phyloP scores from a whole-genome alignment of 345 rosid species.

The Leavenworthia alabamica region DNA sequence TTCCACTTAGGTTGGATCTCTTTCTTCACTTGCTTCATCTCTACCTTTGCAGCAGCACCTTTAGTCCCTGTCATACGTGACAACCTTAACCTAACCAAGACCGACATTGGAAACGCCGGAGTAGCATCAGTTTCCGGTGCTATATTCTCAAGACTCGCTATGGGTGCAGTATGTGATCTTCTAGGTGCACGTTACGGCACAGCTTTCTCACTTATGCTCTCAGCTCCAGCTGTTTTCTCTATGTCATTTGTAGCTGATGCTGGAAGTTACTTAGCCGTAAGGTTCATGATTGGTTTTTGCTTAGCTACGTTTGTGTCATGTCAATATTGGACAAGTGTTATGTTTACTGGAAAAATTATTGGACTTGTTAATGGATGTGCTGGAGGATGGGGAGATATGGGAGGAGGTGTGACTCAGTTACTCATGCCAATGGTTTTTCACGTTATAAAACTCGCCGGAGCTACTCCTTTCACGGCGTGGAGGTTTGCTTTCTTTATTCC shows the following conservation, averaged over 20 bases:
- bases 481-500: slow-evolving; percentile 80
- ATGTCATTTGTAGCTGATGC: slow-evolving; percentile 65
- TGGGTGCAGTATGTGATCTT: slow-evolving; percentile 81
- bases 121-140: slow-evolving; percentile 82
- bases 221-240: slow-evolving; percentile 75
- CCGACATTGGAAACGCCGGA: slow-evolving; percentile 72
- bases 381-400: slow-evolving; percentile 93
- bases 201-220: slow-evolving; percentile 60
- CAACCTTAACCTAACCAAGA: slow-evolving; percentile 58
- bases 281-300: slow-evolving; percentile 92
- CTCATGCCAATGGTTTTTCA: slow-evolving; percentile 72
- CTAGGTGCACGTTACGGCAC: slow-evolving; percentile 73
- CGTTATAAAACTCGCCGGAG: slow-evolving; percentile 42
- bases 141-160: slow-evolving; percentile 69
- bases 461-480: slow-evolving; percentile 87
- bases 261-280: slow-evolving; percentile 52
- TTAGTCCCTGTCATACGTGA: slow-evolving; percentile 74
- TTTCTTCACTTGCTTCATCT: slow-evolving; percentile 79
- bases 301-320: slow-evolving; percentile 89
- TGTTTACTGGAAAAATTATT: slow-evolving; percentile 75
- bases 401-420: slow-evolving; percentile 81
- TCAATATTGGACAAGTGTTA: slow-evolving; percentile 84
- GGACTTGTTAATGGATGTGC: slow-evolving; percentile 85
- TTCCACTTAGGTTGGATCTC: slow-evolving; percentile 88
- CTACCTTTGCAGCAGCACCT: slow-evolving; percentile 87